These are phyloP conservation scores for Bremia lactucae DNA, from an alignment of 352 stramenopile species.

Conservation along the genomic window DNA sequence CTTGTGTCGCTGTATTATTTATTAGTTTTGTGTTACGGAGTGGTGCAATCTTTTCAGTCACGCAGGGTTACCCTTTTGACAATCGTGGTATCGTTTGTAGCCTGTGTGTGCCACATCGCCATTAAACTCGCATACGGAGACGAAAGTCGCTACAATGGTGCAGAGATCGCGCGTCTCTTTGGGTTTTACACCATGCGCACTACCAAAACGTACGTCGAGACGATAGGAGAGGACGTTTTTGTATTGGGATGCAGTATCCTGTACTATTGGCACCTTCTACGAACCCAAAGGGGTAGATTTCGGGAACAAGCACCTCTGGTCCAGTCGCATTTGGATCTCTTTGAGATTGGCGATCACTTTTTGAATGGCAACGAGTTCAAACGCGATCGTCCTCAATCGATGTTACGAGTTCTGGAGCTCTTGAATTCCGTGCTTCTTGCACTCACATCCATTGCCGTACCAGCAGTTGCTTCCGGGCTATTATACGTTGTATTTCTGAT, in stretches of 20 bases:
- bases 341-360: slow-evolving; percentile 41
- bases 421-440: slow-evolving; percentile 46
- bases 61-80: slow-evolving; percentile 29
- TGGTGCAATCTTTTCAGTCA: slow-evolving; percentile 58
- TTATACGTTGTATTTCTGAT: slow-evolving; percentile 53
- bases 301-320: slow-evolving; percentile 19
- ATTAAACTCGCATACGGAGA: slow-evolving; percentile 13
- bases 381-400: slow-evolving; percentile 13
- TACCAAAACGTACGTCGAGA: slow-evolving; percentile 26
- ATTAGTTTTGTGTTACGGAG: slow-evolving; percentile 50
- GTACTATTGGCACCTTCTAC: slow-evolving; percentile 57
- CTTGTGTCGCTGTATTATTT: slow-evolving; percentile 61
- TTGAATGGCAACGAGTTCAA: slow-evolving; percentile 20
- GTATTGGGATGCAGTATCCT: slow-evolving; percentile 42
- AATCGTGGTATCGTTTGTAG: slow-evolving; percentile 32
- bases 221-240: slow-evolving; percentile 49
- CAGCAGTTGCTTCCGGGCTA: slow-evolving; percentile 36
- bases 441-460: slow-evolving; percentile 45
- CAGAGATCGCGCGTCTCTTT: slow-evolving; percentile 24
- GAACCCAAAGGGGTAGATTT: slow-evolving; percentile 15
- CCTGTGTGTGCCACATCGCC: slow-evolving; percentile 34
- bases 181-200: slow-evolving; percentile 33
- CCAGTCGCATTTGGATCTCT: slow-evolving; percentile 42
- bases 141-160: slow-evolving; percentile 7
- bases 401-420: slow-evolving; percentile 32